Evolutionary conservation across 129 eudicot genomes (phyloP).

Genomic region (Pittosporum tobira): DNA sequence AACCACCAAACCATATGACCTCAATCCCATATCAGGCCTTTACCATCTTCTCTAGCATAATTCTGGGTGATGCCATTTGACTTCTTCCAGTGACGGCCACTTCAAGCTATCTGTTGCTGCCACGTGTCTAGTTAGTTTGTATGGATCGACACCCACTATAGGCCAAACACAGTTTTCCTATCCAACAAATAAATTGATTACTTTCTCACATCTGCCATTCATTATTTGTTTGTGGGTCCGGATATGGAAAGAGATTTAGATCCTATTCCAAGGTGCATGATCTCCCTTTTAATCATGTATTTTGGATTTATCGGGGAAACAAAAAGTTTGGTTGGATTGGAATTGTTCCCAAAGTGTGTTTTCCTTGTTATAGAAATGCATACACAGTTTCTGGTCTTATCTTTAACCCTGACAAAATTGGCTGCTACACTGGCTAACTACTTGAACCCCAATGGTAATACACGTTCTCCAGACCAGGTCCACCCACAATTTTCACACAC

Average conservation of each 20-base stretch:
- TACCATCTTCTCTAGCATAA: too few species aligned
- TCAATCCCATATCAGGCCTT: too few species aligned
- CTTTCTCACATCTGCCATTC: slow-evolving; percentile 22
- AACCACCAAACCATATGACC: too few species aligned
- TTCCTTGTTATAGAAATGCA: background rate
- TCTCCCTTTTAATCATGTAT: slow-evolving; percentile 37
- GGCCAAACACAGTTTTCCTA: slow-evolving; percentile 32
- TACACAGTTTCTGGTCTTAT: background rate
- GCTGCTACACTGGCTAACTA: background rate
- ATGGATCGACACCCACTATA: too few species aligned
- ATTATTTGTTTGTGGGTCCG: slow-evolving; percentile 47
- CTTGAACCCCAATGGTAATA: background rate
- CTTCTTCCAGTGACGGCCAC: too few species aligned
- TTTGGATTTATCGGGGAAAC: slow-evolving; percentile 33
- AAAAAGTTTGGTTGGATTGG: background rate
- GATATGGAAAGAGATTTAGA: slow-evolving; percentile 5
- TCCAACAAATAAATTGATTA: slow-evolving; percentile 35
- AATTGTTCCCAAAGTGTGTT: slow-evolving; percentile 8
- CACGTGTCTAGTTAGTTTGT: slow-evolving; percentile 16
- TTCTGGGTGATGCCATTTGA: too few species aligned
- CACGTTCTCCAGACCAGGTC: background rate
- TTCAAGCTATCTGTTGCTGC: too few species aligned
- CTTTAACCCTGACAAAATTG: background rate
- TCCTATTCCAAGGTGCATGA: slow-evolving; percentile 39
- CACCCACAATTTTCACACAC: too few species aligned